phyloP scores from a whole-genome alignment of 371 early-diverging fungal species.

The Zychaea mexicana region DNA sequence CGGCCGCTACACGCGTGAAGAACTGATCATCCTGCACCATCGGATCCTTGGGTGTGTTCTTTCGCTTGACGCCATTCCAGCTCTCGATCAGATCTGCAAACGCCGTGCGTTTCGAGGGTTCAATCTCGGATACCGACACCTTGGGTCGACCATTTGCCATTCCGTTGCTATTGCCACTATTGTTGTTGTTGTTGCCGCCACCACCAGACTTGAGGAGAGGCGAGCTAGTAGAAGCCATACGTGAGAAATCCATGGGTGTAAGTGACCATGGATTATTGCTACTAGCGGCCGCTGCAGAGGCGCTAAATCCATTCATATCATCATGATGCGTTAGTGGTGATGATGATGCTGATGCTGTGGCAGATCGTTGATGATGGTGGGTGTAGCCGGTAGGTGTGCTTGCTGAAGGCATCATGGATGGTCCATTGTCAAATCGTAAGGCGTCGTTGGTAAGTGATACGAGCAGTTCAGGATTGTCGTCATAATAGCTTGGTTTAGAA shows the following conservation, averaged over 20 bases:
- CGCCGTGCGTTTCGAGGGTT: slow-evolving; percentile 39
- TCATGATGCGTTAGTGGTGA: no score
- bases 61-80: slow-evolving; percentile 31
- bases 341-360: slow-evolving; percentile 11
- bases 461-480: slow-evolving; percentile 19
- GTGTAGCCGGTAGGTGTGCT: slow-evolving; percentile 21
- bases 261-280: slow-evolving; percentile 13
- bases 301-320: slow-evolving; percentile 2
- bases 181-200: background rate
- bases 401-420: slow-evolving; percentile 16
- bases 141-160: background rate
- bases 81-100: slow-evolving; percentile 51
- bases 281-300: background rate
- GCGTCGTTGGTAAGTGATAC: slow-evolving; percentile 19
- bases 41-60: background rate
- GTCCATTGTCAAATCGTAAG: slow-evolving; percentile 11
- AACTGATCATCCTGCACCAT: slow-evolving; percentile 28
- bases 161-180: no score
- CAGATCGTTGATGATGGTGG: slow-evolving; percentile 5
- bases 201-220: slow-evolving; percentile 15
- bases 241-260: slow-evolving; percentile 1
- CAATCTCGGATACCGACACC: slow-evolving; percentile 23
- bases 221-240: slow-evolving; percentile 12
- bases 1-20: slow-evolving; percentile 36
- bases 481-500: background rate